Conservation (phyloP, 2,329 filamentous ascomycete genomes). For the Clarireedia paspali region DNA sequence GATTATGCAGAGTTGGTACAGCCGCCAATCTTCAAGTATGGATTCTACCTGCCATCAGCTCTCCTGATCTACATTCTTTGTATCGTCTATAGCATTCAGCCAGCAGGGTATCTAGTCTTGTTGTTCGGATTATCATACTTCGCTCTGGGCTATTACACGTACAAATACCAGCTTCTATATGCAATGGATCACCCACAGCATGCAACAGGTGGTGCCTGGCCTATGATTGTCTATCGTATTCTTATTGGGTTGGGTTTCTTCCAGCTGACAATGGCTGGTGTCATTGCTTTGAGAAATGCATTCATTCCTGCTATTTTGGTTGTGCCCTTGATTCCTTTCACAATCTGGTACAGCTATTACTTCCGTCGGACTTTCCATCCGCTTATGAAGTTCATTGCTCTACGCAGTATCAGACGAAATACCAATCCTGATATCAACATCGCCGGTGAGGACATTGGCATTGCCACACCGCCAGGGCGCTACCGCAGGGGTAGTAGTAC, state of each 20-base stretch:
- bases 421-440: slow-evolving; percentile 41
- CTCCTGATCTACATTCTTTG: slow-evolving; percentile 93
- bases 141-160: slow-evolving; percentile 74
- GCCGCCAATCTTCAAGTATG: slow-evolving; percentile 87
- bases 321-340: slow-evolving; percentile 67
- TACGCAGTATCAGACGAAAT: slow-evolving; percentile 70
- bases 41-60: slow-evolving; percentile 89
- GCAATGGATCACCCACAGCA: slow-evolving; percentile 97
- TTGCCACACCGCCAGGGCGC: slow-evolving; percentile 19
- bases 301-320: slow-evolving; percentile 67
- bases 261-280: slow-evolving; percentile 83
- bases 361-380: slow-evolving; percentile 78
- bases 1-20: slow-evolving; percentile 77
- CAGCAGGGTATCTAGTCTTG: slow-evolving; percentile 71
- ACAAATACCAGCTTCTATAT: slow-evolving; percentile 96
- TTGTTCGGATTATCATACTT: slow-evolving; percentile 81
- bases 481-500: slow-evolving; percentile 41
- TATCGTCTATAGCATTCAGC: slow-evolving; percentile 85
- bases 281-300: slow-evolving; percentile 67
- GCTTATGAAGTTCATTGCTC: slow-evolving; percentile 83
- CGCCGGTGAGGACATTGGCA: slow-evolving; percentile 33
- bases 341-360: slow-evolving; percentile 83
- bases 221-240: slow-evolving; percentile 90
- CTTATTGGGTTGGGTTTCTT: slow-evolving; percentile 82
- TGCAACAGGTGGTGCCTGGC: slow-evolving; percentile 88